Evolutionary conservation across 1,139 yeast genomes (phyloP).

Genomic region (Nakaseomyces delphensis): DNA sequence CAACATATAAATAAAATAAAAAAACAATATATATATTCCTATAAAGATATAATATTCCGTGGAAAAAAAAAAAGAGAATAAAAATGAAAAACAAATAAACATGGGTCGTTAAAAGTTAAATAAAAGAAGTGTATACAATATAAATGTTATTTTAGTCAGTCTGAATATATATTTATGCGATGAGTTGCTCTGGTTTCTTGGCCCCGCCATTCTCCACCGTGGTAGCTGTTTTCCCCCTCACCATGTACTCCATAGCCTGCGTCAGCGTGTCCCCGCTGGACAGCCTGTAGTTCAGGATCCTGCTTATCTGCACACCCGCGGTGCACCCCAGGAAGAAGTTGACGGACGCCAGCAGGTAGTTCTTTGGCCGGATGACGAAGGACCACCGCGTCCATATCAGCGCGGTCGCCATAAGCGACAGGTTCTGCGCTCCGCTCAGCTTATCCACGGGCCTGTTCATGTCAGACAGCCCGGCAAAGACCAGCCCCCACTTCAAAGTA

Average conservation of each 20-base stretch:
- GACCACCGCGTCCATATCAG: conserved; percentile 99
- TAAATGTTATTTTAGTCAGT: not conserved
- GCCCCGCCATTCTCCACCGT: not conserved
- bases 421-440: conserved; percentile 82
- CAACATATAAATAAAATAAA: too few relatives aligned
- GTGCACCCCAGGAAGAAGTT: conserved; percentile 89
- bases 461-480: conserved; percentile 83
- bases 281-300: conserved; percentile 60
- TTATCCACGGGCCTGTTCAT: conserved; percentile 85
- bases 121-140: too few relatives aligned
- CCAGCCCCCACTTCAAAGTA: conserved; percentile 66
- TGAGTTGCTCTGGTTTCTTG: conserved; percentile 4
- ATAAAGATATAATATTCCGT: too few relatives aligned
- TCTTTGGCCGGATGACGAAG: conserved; percentile 82
- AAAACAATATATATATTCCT: too few relatives aligned
- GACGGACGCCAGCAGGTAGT: conserved; percentile 79
- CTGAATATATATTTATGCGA: not conserved
- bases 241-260: conserved; percentile 50
- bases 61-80: too few relatives aligned
- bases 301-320: conserved; percentile 72
- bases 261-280: conserved; percentile 42
- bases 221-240: conserved; percentile 35
- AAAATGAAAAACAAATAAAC: too few relatives aligned
- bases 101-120: too few relatives aligned
- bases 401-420: conserved; percentile 83